Base-by-base conservation (phyloP, 176 grass and related monocot genomes). In the Eremochloa ophiuroides region DNA sequence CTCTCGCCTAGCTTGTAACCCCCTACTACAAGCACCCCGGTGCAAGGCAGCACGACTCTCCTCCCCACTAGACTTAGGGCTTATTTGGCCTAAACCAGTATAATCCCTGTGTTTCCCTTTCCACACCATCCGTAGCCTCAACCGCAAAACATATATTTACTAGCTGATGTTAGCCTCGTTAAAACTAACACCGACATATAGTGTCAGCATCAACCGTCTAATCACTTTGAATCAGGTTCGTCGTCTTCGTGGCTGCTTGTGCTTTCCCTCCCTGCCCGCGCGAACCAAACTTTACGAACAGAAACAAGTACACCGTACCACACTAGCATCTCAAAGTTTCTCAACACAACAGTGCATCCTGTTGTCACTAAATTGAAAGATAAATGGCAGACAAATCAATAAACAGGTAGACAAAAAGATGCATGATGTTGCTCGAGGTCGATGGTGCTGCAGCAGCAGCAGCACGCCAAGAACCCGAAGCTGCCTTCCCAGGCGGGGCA, bases 401-500 rank as follows among this genome's bases (percentile, higher is more conserved):
- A 55, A n/a, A 20, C n/a, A n/a, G 34, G 5, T 38, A 38, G 50
- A 51, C 1, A 29, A 33, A 7, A 15, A 28, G 67, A 10, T 17
- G 68, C 68, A 2, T 25, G 69, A 28, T 20, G 28, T 15, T 7
- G 4, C 1, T 2, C 13, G 27, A 30, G 60, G 6, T 17, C 14
- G 15, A 33, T 8, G 15, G 0, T 43, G 39, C 1, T 7, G 62
- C 51, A 55, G 51, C 20, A 23, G n/a, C n/a, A n/a, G n/a, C 69
- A n/a, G 18, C 33, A 66, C 63, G 69, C 69, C 16, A 47, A 10
- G 69, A 72, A 47, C 69, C 69, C 46, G 26, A 43, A 47, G 25
- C 69, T 72, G 69, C 69, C 41, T 71, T 46, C 69, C 68, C n/a
- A 69, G 22, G 38, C 22, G n/a, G 62, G 66, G 66, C 66, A 40